Evolutionary conservation across 164 flowering plant genomes (phyloP).

Genomic region (Macadamia tetraphylla): DNA sequence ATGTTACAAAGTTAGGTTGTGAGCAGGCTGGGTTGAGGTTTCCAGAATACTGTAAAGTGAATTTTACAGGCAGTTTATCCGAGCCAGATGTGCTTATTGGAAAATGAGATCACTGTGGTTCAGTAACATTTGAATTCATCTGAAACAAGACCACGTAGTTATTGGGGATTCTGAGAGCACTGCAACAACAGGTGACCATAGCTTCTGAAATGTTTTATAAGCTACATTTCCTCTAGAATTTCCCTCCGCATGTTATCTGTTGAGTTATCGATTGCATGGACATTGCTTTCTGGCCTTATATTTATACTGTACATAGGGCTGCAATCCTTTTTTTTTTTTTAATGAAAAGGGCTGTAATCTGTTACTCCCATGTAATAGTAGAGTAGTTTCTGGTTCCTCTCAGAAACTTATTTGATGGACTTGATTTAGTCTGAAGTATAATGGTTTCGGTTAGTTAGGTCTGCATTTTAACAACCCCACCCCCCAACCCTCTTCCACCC

Average conservation of each 20-base stretch:
- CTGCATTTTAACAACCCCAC: too few species aligned
- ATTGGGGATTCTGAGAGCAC: not conserved
- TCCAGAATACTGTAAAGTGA: conserved; percentile 67
- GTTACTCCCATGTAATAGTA: too few species aligned
- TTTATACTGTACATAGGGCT: too few species aligned
- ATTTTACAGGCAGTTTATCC: conserved; percentile 51
- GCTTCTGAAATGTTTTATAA: not conserved
- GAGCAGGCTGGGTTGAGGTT: conserved; percentile 75
- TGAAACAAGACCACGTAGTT: not conserved
- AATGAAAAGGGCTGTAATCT: too few species aligned
- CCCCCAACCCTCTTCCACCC: too few species aligned
- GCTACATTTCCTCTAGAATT: not conserved
- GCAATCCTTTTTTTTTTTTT: too few species aligned
- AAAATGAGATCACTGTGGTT: not conserved
- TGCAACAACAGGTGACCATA: not conserved
- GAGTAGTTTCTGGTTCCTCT: too few species aligned
- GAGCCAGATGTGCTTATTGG: conserved; percentile 44
- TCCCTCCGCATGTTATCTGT: not conserved
- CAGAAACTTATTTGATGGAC: too few species aligned
- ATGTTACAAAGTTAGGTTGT: conserved; percentile 50
- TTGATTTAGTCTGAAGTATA: too few species aligned
- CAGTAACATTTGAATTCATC: not conserved
- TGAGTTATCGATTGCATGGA: not conserved
- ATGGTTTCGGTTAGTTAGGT: too few species aligned
- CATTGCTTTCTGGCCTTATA: not conserved